Percentiles rank a stretch among this genome's conserved stretches.
Evolutionary conservation across 1,139 yeast species (phyloP).

Genomic region (Kodamaea arcana): DNA sequence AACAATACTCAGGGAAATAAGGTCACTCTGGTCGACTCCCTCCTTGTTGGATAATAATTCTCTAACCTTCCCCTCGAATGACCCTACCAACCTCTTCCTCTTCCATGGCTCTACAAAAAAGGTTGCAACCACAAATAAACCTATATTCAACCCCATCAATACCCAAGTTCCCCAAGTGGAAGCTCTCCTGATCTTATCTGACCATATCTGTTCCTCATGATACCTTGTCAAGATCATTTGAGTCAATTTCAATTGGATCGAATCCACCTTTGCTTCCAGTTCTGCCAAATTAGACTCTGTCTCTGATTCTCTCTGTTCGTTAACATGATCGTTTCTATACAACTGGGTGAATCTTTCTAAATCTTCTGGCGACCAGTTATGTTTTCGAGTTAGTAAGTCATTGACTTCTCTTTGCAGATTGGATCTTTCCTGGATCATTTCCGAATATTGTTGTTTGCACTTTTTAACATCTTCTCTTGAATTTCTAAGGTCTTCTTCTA

Average conservation of each 20-base stretch:
- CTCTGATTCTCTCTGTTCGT: slow-evolving; percentile 57
- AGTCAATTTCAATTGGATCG: slow-evolving; percentile 63
- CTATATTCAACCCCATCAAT: slow-evolving; percentile 81
- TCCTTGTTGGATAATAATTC: neutral
- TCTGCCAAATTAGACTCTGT: slow-evolving; percentile 49
- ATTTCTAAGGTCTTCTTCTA: slow-evolving; percentile 46
- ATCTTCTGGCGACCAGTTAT: slow-evolving; percentile 73
- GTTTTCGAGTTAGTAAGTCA: slow-evolving; percentile 81
- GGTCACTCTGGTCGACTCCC: neutral
- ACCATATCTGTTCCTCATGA: slow-evolving; percentile 98
- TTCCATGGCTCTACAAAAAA: slow-evolving; percentile 94
- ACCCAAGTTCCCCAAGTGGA: slow-evolving; percentile 97
- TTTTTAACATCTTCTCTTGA: slow-evolving; percentile 47
- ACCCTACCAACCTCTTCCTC: slow-evolving; percentile 68
- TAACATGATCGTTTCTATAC: slow-evolving; percentile 75
- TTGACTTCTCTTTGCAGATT: slow-evolving; percentile 81
- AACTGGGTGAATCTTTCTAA: slow-evolving; percentile 79
- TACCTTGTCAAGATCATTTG: slow-evolving; percentile 81
- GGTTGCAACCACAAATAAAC: slow-evolving; percentile 77
- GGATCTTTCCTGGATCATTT: slow-evolving; percentile 63
- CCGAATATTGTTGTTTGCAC: slow-evolving; percentile 53
- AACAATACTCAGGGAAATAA: neutral
- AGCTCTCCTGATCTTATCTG: slow-evolving; percentile 88
- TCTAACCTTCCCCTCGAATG: slow-evolving; percentile 79
- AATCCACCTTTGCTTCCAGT: slow-evolving; percentile 66